phyloP scores from a whole-genome alignment of 2,329 filamentous ascomycete genomes.

The Apiospora arundinis region DNA sequence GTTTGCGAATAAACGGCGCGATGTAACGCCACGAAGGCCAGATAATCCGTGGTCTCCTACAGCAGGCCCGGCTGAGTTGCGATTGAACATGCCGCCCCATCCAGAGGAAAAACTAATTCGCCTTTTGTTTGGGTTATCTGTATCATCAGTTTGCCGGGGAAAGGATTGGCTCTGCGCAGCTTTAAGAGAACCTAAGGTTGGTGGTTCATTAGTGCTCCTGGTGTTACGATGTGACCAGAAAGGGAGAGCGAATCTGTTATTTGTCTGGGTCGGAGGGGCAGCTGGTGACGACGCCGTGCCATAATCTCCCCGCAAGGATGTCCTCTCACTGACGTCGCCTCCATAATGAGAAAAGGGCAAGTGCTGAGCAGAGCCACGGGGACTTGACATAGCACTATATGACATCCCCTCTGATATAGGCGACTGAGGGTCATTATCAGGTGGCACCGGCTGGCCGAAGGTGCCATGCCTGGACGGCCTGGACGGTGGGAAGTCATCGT shows the following conservation, averaged over 20 bases:
- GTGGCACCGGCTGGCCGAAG: conserved; percentile 43
- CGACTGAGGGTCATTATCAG: conserved; percentile 61
- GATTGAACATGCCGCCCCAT: conserved; percentile 65
- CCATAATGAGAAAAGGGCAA: conserved; percentile 59
- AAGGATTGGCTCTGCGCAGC: conserved; percentile 79
- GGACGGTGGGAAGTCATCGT: conserved; percentile 59
- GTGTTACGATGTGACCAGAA: conserved; percentile 67
- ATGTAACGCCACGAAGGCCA: conserved; percentile 35
- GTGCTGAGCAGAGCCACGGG: conserved; percentile 65
- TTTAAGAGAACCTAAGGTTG: conserved; percentile 72
- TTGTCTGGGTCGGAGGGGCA: conserved; percentile 41
- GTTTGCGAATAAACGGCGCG: conserved; percentile 40
- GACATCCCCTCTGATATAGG: conserved; percentile 65
- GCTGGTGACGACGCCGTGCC: conserved; percentile 50
- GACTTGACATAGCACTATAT: conserved; percentile 64
- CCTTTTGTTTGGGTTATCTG: conserved; percentile 60
- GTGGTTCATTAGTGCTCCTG: conserved; percentile 63
- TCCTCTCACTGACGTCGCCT: conserved; percentile 52
- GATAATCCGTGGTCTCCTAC: conserved; percentile 42
- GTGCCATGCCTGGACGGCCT: conserved; percentile 41
- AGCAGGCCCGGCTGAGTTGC: conserved; percentile 57
- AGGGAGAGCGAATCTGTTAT: conserved; percentile 55
- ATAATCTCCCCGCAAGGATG: conserved; percentile 46
- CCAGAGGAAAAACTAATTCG: conserved; percentile 62
- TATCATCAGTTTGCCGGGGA: conserved; percentile 66